Evolutionary conservation across 2,329 filamentous ascomycete species (phyloP).

Genomic region (Hymenotorrendiella dingleyae): DNA sequence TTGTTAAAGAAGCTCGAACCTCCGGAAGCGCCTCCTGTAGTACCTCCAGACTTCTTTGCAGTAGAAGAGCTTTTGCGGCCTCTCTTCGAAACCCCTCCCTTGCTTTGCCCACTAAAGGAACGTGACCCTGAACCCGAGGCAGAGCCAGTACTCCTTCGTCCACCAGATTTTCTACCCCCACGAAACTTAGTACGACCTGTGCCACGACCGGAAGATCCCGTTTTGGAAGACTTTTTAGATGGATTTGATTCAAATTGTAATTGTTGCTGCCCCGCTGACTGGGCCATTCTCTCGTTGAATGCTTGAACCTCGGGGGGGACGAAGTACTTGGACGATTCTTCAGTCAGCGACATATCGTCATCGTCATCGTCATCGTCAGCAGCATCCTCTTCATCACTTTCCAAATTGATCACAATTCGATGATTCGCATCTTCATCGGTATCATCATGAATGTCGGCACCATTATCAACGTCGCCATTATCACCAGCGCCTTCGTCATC

Average conservation of each 20-base stretch:
- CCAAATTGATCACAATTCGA: slow-evolving; percentile 48
- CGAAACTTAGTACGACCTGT: slow-evolving; percentile 1
- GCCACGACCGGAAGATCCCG: not conserved
- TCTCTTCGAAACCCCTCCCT: not conserved
- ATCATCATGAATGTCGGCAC: slow-evolving; percentile 32
- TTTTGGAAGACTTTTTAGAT: not conserved
- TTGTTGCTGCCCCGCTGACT: not conserved
- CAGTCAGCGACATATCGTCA: slow-evolving; percentile 7
- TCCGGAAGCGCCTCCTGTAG: not conserved
- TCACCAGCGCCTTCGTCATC: too few species aligned
- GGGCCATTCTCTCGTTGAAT: slow-evolving; percentile 6
- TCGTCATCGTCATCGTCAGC: slow-evolving; percentile 21
- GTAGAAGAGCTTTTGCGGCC: not conserved
- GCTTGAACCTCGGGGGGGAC: not conserved
- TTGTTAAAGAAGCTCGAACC: not conserved
- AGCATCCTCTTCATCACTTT: slow-evolving; percentile 29
- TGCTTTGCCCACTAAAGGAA: slow-evolving; percentile 1
- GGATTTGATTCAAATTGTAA: too few species aligned
- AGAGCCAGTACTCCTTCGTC: slow-evolving; percentile 7
- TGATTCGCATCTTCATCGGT: slow-evolving; percentile 28
- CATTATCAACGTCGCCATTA: too few species aligned
- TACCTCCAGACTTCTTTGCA: slow-evolving; percentile 1
- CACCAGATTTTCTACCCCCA: slow-evolving; percentile 2
- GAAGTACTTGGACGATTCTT: slow-evolving; percentile 12
- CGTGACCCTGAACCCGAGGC: slow-evolving; percentile 4